Evolutionary conservation across 805 yeast species (phyloP), one percentile per base, ranked within the genome.

Genomic region (Nakazawaea ernobii): DNA sequence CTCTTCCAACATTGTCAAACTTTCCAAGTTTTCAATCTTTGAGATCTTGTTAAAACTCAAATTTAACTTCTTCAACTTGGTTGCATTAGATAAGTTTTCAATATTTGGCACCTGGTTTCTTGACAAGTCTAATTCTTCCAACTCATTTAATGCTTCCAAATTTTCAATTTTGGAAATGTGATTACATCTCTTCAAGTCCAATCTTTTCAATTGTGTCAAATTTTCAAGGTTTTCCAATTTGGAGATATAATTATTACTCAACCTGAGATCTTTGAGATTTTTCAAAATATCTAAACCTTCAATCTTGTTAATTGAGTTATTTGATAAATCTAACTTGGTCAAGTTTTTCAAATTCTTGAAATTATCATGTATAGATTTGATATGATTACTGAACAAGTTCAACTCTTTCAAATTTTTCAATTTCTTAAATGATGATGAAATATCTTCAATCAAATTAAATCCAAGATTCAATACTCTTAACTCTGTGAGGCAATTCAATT

Each of bases 61-160:
- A 60, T 79, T 87, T 42, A 88, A 59, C 51, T 81, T 76, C 52
- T 74, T 75, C 53, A 88, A 66, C 4, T 80, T 67, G 1, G 62
- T 67, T 55, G 87, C 65, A 4, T 73, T 69, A 37, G 76, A 80
- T 41, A 87, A 60, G 59, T 86, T 83, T 65, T 84, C 45, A 17
- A 46, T 46, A 17, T 8, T 40, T 26, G 8, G 76, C 39, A 94
- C 70, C 50, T 86, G 73, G 58, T 94, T 94, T 8, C 95, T 82
- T 65, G 92, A 98, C 49, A 94, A 88, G 1, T 97, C 86, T 43
- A 94, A 70, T 11, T 92, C 78, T 49, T 79, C 77, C 56, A 94
- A 73, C 49, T 84, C 83, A 42, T 62, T 59, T 49, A 94, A 71
- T 4, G 15, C 8, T 6, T 35, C 37, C 26, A 46, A 27, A 15